A percentile compares a stretch with the other conserved stretches of the same genome.
Evolutionary conservation across 768 basidiomycete species (phyloP).

Genomic region (Amanita muscaria): DNA sequence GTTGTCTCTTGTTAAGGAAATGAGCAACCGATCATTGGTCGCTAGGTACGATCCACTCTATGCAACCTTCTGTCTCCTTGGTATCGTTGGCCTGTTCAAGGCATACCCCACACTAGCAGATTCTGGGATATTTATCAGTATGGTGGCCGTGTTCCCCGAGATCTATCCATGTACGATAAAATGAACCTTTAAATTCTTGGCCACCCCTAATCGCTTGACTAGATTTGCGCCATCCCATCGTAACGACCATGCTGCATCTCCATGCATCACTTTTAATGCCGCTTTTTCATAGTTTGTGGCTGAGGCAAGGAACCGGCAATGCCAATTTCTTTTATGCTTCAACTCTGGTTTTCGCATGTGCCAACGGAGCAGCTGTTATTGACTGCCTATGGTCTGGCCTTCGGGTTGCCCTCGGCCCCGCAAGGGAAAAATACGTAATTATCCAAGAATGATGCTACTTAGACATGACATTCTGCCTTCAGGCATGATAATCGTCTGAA

Average conservation of each 20-base stretch:
- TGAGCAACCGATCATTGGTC: constrained; percentile 1
- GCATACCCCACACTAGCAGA: constrained; percentile 89
- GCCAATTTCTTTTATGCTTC: constrained; percentile 98
- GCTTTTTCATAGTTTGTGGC: constrained; percentile 88
- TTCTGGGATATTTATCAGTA: constrained; percentile 75
- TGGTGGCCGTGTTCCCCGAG: constrained; percentile 80
- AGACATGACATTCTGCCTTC: not conserved
- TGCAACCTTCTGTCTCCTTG: constrained; percentile 65
- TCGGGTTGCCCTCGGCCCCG: constrained; percentile 57
- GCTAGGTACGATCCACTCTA: constrained; percentile 78
- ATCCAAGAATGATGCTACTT: constrained; percentile 42
- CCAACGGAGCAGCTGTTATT: constrained; percentile 73
- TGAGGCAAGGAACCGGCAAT: constrained; percentile 86
- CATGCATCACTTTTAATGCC: constrained; percentile 84
- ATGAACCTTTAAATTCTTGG: not conserved
- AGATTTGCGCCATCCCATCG: constrained; percentile 84
- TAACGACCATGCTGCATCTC: constrained; percentile 72
- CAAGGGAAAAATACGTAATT: constrained; percentile 43
- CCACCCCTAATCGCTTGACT: constrained; percentile 7
- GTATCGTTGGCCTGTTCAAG: constrained; percentile 80
- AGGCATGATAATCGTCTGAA: not conserved
- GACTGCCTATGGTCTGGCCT: constrained; percentile 83
- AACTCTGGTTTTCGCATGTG: constrained; percentile 87
- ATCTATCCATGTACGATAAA: constrained; percentile 61
- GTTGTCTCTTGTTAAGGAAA: not conserved